phyloP scores from a whole-genome alignment of 495 filamentous ascomycete species.

The Staphylotrichum longicolle region DNA sequence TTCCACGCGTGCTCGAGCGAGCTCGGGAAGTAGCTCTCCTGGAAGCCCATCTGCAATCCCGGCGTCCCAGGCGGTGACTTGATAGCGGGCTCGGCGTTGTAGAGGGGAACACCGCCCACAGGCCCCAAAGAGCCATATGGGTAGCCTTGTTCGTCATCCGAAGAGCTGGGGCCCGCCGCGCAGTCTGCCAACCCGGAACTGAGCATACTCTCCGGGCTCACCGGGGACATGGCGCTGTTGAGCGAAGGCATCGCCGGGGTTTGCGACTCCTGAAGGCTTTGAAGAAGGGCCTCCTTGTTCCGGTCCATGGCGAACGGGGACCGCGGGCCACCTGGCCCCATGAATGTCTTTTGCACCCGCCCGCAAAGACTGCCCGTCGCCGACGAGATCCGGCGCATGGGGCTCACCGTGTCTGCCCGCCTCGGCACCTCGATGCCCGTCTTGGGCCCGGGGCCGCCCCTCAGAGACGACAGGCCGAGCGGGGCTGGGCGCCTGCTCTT shows the following conservation, averaged over 20 bases:
- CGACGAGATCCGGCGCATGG: slow-evolving; percentile 49
- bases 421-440: slow-evolving; percentile 40
- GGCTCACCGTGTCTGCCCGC: slow-evolving; percentile 39
- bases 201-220: slow-evolving; percentile 28
- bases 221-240: slow-evolving; percentile 37
- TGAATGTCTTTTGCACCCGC: slow-evolving; percentile 43
- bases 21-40: slow-evolving; percentile 34
- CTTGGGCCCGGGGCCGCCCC: slow-evolving; percentile 40
- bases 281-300: slow-evolving; percentile 41
- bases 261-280: slow-evolving; percentile 37
- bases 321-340: slow-evolving; percentile 37
- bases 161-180: slow-evolving; percentile 32
- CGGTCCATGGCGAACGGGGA: slow-evolving; percentile 46
- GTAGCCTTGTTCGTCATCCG: slow-evolving; percentile 41
- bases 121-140: slow-evolving; percentile 30
- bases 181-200: slow-evolving; percentile 35
- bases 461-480: slow-evolving; percentile 37
- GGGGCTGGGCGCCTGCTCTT: slow-evolving; percentile 46
- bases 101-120: slow-evolving; percentile 21
- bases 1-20: slow-evolving; percentile 33
- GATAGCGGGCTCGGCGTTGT: slow-evolving; percentile 37
- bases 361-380: slow-evolving; percentile 38
- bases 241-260: slow-evolving; percentile 38
- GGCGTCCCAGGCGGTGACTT: slow-evolving; percentile 51
- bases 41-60: slow-evolving; percentile 36